Percentiles rank a stretch among this genome's conserved stretches.
These are phyloP conservation scores for Populus hybrid DNA, from an alignment of 441 rosid genomes.

Conservation along the genomic window DNA sequence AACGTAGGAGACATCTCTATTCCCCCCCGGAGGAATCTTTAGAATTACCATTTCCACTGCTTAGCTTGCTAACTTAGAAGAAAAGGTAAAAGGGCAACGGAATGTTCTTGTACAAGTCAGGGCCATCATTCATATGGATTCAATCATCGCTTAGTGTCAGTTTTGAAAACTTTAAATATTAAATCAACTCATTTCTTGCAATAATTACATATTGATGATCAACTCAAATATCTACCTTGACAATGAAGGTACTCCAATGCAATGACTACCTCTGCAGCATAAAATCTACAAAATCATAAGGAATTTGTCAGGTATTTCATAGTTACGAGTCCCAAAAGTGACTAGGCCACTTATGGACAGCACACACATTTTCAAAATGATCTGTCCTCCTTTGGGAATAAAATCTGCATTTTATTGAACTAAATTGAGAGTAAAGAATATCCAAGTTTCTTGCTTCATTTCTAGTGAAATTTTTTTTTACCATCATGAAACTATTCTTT, in stretches of 20 bases:
- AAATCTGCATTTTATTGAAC: not conserved
- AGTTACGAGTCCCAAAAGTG: not conserved
- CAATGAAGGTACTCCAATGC: conserved; percentile 98
- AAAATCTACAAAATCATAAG: conserved; percentile 52
- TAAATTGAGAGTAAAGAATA: too few relatives aligned
- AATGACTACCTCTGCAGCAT: conserved; percentile 81
- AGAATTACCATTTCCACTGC: too few relatives aligned
- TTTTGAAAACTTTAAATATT: not conserved
- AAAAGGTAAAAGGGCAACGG: too few relatives aligned
- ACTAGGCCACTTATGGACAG: not conserved
- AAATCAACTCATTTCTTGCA: not conserved
- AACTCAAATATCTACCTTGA: conserved; percentile 55
- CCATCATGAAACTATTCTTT: not conserved
- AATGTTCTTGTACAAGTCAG: too few relatives aligned
- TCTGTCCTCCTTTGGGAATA: not conserved
- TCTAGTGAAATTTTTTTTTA: not conserved
- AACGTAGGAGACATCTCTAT: too few relatives aligned
- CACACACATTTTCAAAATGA: not conserved
- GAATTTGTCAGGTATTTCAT: conserved; percentile 13
- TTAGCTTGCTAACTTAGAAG: too few relatives aligned
- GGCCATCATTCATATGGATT: not conserved
- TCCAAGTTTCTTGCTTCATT: not conserved
- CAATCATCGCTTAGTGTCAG: not conserved
- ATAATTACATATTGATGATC: not conserved
- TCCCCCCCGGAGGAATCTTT: too few relatives aligned